Evolutionary conservation across 805 yeast species (phyloP), one percentile per base, ranked within the genome.

Genomic region (Myxozyma monticola): DNA sequence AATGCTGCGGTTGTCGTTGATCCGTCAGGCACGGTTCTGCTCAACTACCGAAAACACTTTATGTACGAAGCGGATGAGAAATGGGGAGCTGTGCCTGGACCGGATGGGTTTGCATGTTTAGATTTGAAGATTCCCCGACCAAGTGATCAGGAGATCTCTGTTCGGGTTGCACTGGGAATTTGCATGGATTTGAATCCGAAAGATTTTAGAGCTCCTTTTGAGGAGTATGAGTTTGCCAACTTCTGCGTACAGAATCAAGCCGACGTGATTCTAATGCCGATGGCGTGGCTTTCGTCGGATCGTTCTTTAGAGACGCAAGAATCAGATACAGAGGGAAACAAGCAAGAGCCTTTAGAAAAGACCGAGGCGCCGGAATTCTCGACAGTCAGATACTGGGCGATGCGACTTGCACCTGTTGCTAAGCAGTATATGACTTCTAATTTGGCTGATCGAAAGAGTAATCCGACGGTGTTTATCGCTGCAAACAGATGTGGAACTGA

Each of bases 111-210:
- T 61, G 67, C 71, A 22, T 65, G 76, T 0, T 77, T 84, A 42
- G 72, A 71, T 3, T 60, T 84, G 36, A 14, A 37, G 15, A 31
- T 24, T 17, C 25, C 14, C 17, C 35, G 29, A 29, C 4, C 21
- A 18, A 24, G 14, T 37, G 20, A 36, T 30, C 35, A 12, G 22
- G 46, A 48, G n/a, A n/a, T 42, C 17, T 34, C 38, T 4, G 39
- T 78, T 5, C 74, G 65, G 30, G 70, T 84, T 1, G 75, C 82
- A 29, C 73, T 90, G 47, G 98, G 96, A 0, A 88, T 90, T 4
- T 90, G 98, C 65, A 90, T 90, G 97, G 98, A 90, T 68, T 67
- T 90, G 54, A 89, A 87, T 65, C 96, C 96, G 0, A 85, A 86
- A 65, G 75, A 85, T 64, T 90, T 90, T 65, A 72, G 78, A 56